phyloP scores from a whole-genome alignment of 2,329 filamentous ascomycete species.

The Fusarium continuum region DNA sequence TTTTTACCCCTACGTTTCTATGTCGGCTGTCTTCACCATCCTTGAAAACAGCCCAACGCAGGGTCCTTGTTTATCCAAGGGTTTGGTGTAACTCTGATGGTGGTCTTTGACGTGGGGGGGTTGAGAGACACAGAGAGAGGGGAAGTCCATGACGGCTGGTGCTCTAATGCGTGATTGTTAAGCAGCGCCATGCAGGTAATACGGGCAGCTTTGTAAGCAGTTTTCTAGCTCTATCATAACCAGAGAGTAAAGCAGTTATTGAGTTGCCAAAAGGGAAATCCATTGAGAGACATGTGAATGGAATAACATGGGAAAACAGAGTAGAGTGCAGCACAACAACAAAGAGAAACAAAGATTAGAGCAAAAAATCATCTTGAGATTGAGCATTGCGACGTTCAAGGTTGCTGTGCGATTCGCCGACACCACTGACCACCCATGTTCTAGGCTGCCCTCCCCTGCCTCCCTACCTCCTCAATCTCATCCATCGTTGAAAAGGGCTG shows the following conservation, averaged over 20 bases:
- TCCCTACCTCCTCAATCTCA: constrained; percentile 7
- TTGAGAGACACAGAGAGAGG: constrained; percentile 15
- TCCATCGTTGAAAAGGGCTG: constrained; percentile 9
- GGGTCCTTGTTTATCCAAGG: constrained; percentile 13
- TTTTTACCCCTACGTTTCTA: neutral
- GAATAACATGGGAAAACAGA: neutral
- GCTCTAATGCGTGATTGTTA: constrained; percentile 40
- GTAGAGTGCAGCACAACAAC: neutral
- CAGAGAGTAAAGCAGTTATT: neutral
- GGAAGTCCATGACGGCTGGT: constrained; percentile 35
- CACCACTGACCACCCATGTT: constrained; percentile 6
- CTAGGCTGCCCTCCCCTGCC: constrained; percentile 11
- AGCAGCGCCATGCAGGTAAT: constrained; percentile 27
- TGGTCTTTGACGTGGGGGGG: constrained; percentile 24
- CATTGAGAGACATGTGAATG: neutral
- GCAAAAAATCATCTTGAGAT: constrained; percentile 8
- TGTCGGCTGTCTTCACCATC: constrained; percentile 11
- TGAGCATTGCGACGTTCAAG: constrained; percentile 16
- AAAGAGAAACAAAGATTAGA: neutral
- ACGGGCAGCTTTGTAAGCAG: constrained; percentile 23
- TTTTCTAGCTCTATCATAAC: neutral
- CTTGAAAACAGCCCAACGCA: constrained; percentile 12
- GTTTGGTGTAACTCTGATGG: constrained; percentile 14
- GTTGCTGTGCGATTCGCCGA: constrained; percentile 5
- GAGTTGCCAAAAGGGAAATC: neutral